Conservation (phyloP, 768 basidiomycete species). For the Rhodocollybia butyracea region DNA sequence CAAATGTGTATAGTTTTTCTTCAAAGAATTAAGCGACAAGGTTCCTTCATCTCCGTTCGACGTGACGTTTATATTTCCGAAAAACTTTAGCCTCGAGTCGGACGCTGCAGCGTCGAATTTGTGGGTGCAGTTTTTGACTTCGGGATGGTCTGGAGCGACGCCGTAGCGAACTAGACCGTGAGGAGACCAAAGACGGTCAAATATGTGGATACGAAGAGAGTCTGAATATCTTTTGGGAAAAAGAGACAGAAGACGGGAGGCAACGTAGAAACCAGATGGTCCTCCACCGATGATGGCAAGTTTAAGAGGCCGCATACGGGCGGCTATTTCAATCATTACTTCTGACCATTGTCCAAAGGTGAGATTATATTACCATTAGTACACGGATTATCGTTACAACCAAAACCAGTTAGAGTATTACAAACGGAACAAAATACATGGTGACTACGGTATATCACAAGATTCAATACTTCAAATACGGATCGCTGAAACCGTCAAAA, state of each 20-base stretch:
- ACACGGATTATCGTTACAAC: no score
- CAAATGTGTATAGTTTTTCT: constrained; percentile 78
- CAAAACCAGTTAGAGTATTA: no score
- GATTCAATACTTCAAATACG: no score
- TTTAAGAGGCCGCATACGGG: constrained; percentile 40
- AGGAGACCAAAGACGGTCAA: constrained; percentile 90
- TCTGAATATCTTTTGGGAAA: constrained; percentile 34
- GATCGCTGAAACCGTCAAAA: constrained; percentile 1
- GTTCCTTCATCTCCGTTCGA: constrained; percentile 20
- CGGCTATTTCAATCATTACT: neutral
- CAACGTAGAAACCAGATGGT: constrained; percentile 95
- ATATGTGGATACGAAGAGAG: constrained; percentile 70
- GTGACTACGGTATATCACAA: no score
- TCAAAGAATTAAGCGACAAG: constrained; percentile 59
- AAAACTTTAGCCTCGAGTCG: constrained; percentile 85
- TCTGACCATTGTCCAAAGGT: no score
- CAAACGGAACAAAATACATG: no score
- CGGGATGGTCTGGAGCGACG: constrained; percentile 97
- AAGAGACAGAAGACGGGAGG: constrained; percentile 75
- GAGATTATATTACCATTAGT: no score
- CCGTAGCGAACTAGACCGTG: constrained; percentile 95
- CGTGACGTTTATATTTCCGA: constrained; percentile 79
- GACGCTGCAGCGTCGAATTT: constrained; percentile 83
- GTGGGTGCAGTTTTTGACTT: constrained; percentile 98
- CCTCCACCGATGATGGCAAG: constrained; percentile 92